Percentiles rank a stretch among this genome's conserved stretches.
These are phyloP conservation scores for Vitis rotundifolia DNA, from an alignment of 164 flowering plant species.

Conservation along the genomic window DNA sequence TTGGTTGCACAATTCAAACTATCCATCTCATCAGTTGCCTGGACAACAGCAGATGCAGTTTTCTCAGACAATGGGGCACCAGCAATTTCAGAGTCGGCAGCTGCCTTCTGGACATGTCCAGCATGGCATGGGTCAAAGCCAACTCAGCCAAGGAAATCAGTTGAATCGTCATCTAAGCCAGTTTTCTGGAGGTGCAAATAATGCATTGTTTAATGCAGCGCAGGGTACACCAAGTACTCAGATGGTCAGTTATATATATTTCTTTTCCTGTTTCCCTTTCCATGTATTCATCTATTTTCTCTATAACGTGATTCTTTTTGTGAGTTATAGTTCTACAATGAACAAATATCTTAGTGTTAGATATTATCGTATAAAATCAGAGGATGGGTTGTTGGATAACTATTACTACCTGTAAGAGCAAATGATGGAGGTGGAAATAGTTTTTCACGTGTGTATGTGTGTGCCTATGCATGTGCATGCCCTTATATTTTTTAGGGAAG, in stretches of 20 bases:
- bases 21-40: slow-evolving; percentile 41
- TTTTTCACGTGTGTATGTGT: no score
- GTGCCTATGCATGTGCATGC: no score
- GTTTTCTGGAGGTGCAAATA: slow-evolving; percentile 72
- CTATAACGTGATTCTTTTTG: not conserved
- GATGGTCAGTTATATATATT: slow-evolving; percentile 53
- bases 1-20: slow-evolving; percentile 4
- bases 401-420: no score
- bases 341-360: no score
- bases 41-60: slow-evolving; percentile 86
- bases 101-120: slow-evolving; percentile 71
- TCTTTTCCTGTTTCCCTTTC: slow-evolving; percentile 5
- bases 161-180: slow-evolving; percentile 78
- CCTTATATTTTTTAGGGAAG: no score
- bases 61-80: slow-evolving; percentile 79
- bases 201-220: slow-evolving; percentile 78
- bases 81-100: slow-evolving; percentile 84
- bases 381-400: no score
- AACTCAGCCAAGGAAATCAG: slow-evolving; percentile 82
- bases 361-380: no score
- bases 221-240: slow-evolving; percentile 75
- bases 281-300: not conserved
- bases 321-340: not conserved
- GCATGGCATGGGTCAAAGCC: slow-evolving; percentile 76
- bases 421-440: no score